Percentiles rank a stretch among this genome's conserved stretches.
Conservation (phyloP, 805 yeast genomes). For the Candida easanensis region DNA sequence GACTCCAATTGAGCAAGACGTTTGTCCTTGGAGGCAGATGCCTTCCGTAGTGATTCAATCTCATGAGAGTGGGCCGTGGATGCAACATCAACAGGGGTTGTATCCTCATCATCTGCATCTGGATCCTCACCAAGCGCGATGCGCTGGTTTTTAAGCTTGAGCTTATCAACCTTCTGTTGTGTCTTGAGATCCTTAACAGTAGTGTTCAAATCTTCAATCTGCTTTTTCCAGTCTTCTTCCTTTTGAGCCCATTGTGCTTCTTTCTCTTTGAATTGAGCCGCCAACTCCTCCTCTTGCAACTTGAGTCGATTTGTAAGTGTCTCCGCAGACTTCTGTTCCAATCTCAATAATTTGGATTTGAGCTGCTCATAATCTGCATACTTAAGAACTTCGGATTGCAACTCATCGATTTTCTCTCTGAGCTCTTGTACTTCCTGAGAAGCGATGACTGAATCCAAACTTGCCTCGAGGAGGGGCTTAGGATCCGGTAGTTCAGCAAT, state of each 20-base stretch:
- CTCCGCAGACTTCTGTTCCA: slow-evolving; percentile 60
- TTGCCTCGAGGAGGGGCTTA: slow-evolving; percentile 67
- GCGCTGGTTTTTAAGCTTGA: slow-evolving; percentile 47
- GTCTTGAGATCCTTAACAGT: slow-evolving; percentile 65
- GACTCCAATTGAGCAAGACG: slow-evolving; percentile 70
- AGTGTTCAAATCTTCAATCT: slow-evolving; percentile 48
- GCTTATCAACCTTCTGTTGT: slow-evolving; percentile 29
- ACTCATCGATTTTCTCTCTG: slow-evolving; percentile 45
- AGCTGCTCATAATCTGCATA: slow-evolving; percentile 79
- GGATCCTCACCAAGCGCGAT: slow-evolving; percentile 38
- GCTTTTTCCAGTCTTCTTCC: slow-evolving; percentile 50
- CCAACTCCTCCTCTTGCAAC: slow-evolving; percentile 74
- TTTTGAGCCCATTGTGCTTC: slow-evolving; percentile 64
- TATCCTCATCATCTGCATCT: slow-evolving; percentile 21
- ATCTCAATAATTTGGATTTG: slow-evolving; percentile 55
- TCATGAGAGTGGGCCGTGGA: slow-evolving; percentile 3
- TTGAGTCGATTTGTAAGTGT: slow-evolving; percentile 49
- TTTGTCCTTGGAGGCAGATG: slow-evolving; percentile 66
- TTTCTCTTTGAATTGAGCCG: slow-evolving; percentile 68
- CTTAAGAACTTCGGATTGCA: slow-evolving; percentile 58
- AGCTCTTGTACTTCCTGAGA: slow-evolving; percentile 51
- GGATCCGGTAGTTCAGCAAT: slow-evolving; percentile 95
- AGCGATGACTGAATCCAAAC: slow-evolving; percentile 60
- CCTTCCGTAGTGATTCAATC: slow-evolving; percentile 65
- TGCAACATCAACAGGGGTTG: not conserved